phyloP scores from a whole-genome alignment of 2,329 filamentous ascomycete species.

The Microsporum ferrugineum region DNA sequence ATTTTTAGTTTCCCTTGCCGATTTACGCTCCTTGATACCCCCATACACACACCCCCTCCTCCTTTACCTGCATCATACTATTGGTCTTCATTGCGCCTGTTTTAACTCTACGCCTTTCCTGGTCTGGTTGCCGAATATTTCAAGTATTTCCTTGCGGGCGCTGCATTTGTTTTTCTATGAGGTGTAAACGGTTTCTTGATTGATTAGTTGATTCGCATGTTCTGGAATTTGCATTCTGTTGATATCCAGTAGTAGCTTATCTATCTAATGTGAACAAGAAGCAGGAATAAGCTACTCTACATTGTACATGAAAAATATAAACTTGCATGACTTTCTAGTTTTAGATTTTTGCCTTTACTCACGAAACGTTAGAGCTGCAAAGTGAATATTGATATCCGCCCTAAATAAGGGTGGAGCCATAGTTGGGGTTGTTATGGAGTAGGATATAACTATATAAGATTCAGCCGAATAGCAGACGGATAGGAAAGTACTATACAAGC shows the following conservation, averaged over 20 bases:
- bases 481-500: slow-evolving; percentile 1
- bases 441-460: background rate
- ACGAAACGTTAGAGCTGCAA: background rate
- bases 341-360: background rate
- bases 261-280: background rate
- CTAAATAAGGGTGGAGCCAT: background rate
- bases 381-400: background rate
- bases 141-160: background rate
- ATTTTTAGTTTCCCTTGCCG: background rate
- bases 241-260: slow-evolving; percentile 1
- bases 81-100: background rate
- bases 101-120: background rate
- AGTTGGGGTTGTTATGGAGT: background rate
- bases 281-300: background rate
- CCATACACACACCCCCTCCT: background rate
- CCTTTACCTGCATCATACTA: background rate
- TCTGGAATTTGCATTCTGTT: background rate
- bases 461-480: background rate
- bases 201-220: background rate
- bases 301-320: background rate
- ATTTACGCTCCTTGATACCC: slow-evolving; percentile 1
- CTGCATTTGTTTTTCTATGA: background rate
- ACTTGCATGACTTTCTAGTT: background rate
- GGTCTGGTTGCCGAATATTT: background rate
- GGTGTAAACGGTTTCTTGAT: background rate